Percentiles rank a stretch among this genome's conserved stretches.
Evolutionary conservation across 164 flowering plant genomes (phyloP).

Genomic region (Cinnamomum chago): DNA sequence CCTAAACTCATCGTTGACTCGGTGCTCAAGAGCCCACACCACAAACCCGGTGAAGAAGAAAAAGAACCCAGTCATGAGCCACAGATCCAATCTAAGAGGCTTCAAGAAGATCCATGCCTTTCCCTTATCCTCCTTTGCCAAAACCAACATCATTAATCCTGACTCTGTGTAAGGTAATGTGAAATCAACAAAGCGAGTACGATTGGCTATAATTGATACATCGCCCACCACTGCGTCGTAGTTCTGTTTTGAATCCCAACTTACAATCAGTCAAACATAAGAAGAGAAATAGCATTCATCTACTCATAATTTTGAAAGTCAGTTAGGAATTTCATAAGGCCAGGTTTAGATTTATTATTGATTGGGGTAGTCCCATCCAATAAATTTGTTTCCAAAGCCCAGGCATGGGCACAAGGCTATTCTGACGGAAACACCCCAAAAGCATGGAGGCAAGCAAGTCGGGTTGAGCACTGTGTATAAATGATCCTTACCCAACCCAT

Average conservation of each 20-base stretch:
- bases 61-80: conserved; percentile 16
- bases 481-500: too few species aligned
- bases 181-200: conserved; percentile 27
- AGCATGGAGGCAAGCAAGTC: too few species aligned
- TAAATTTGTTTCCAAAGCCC: too few species aligned
- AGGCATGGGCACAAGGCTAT: too few species aligned
- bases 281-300: too few species aligned
- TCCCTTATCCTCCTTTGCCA: conserved; percentile 5
- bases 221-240: conserved; percentile 38
- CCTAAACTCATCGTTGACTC: conserved; percentile 14
- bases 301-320: too few species aligned
- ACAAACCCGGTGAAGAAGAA: conserved; percentile 25
- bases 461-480: too few species aligned
- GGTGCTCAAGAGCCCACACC: conserved; percentile 29
- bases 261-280: too few species aligned
- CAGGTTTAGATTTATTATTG: too few species aligned
- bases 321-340: too few species aligned
- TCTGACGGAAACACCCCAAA: too few species aligned
- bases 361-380: too few species aligned
- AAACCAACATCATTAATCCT: conserved; percentile 20
- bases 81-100: conserved; percentile 23
- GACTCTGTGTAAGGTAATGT: conserved; percentile 24
- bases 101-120: conserved; percentile 22
- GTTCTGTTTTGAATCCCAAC: conserved; percentile 11
- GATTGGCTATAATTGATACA: conserved; percentile 20